Base-by-base conservation (phyloP, 495 filamentous ascomycete species). In the Aspergillus olivimuriae region DNA sequence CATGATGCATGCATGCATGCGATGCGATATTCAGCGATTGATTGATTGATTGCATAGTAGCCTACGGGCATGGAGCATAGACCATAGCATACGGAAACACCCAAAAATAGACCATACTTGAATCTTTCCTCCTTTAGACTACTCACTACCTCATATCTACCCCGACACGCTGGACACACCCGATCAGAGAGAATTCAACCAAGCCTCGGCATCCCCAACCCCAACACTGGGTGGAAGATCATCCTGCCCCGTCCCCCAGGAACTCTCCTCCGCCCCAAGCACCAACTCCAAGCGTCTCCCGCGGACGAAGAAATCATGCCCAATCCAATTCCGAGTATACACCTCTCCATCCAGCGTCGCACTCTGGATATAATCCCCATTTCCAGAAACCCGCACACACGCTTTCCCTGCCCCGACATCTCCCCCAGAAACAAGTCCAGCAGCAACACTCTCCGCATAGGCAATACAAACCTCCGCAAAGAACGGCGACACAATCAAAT, bases 251-350 rank as follows among this genome's bases (percentile, higher is more conserved):
- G 76, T 84, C 0, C 84, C 85, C 85, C 84, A 88, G 1, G 52
- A 44, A 55, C 83, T 86, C 60, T 88, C 85, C 19, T 65, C 73
- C 4, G 52, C 58, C 0, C 84, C 85, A 2, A 89, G 57, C 14
- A 66, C 76, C 50, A 89, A 63, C 26, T 86, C 81, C 18, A 88
- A 70, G 56, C 79, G 77, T 61, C 75, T 76, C 5, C 84, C 86
- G 23, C 83, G 68, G 0, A 78, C 76, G 52, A 88, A 88, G 51
- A 90, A 88, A 33, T 77, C 80, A 54, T 90, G 83, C n/a, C 74
- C 75, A 28, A 90, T 73, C 83, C 84, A 89, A 48, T 73, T 88
- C 66, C 73, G 81, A 0, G 65, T 78, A 30, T 85, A 89, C 2
- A 66, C 57, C 43, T 67, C 46, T 2, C 84, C 83, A 55, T 88